Conservation (phyloP, 2,329 filamentous ascomycete species). For the Diaporthe sp. region DNA sequence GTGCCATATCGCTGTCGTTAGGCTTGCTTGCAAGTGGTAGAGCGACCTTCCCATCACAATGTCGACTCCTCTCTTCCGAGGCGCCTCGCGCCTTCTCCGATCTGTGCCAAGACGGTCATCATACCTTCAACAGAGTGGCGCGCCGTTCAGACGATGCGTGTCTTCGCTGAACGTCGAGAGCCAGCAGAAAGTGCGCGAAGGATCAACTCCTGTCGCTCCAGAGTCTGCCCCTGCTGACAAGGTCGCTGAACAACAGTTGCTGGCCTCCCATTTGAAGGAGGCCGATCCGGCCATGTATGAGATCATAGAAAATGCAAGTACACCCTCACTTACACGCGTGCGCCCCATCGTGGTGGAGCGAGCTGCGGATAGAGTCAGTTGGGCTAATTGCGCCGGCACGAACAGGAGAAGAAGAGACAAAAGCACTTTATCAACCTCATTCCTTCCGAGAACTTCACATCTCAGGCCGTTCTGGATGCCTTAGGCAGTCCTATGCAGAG, state of each 20-base stretch:
- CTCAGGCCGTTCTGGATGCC: conserved; percentile 91
- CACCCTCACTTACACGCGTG: background rate
- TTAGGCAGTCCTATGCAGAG: conserved; percentile 96
- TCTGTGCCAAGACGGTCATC: conserved; percentile 53
- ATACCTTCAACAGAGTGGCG: conserved; percentile 46
- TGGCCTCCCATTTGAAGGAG: conserved; percentile 83
- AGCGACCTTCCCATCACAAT: conserved; percentile 51
- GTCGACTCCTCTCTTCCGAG: conserved; percentile 63
- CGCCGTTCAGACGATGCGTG: conserved; percentile 53
- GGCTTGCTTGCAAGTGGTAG: conserved; percentile 35
- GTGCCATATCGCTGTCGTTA: conserved; percentile 26
- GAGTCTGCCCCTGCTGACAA: conserved; percentile 40
- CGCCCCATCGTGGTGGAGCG: too few species aligned
- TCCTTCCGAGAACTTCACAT: conserved; percentile 96
- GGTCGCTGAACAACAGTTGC: conserved; percentile 68
- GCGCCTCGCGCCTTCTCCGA: conserved; percentile 63
- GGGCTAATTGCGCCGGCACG: conserved; percentile 27
- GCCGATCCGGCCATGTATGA: conserved; percentile 89
- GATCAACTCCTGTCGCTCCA: conserved; percentile 39
- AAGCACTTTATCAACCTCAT: conserved; percentile 99
- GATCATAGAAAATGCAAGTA: conserved; percentile 87
- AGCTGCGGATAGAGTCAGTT: background rate
- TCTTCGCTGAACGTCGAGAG: conserved; percentile 66
- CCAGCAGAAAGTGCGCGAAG: conserved; percentile 69
- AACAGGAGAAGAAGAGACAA: conserved; percentile 92